Evolutionary conservation across 805 yeast species (phyloP).

Genomic region (Wickerhamomyces tratensis): DNA sequence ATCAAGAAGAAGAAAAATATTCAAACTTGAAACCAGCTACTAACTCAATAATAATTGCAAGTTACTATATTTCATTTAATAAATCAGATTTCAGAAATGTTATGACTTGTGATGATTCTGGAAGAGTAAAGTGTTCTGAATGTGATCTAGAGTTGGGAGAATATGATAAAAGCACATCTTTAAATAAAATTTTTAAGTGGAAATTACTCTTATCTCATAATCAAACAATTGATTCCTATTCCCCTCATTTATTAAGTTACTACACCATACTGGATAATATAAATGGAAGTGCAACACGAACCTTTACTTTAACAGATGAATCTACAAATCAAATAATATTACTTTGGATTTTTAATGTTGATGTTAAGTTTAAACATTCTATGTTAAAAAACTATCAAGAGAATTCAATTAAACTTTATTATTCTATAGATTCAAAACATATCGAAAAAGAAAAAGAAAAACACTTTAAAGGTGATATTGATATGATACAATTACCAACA

Average conservation of each 20-base stretch:
- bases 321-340: conserved; percentile 10
- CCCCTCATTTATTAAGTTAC: conserved; percentile 27
- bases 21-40: conserved; percentile 34
- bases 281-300: conserved; percentile 31
- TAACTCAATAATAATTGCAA: conserved; percentile 41
- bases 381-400: conserved; percentile 5
- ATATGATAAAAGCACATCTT: conserved; percentile 20
- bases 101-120: conserved; percentile 3
- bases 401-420: conserved; percentile 36
- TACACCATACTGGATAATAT: conserved; percentile 31
- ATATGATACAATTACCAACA: conserved; percentile 24
- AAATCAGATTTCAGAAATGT: conserved; percentile 4
- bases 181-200: conserved; percentile 48
- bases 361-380: conserved; percentile 19
- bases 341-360: conserved; percentile 44
- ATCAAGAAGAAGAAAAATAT: conserved; percentile 24
- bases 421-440: conserved; percentile 21
- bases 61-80: conserved; percentile 34
- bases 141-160: conserved; percentile 35
- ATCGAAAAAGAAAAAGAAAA: too few species aligned
- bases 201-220: conserved; percentile 24
- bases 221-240: conserved; percentile 19
- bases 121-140: conserved; percentile 20
- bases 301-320: conserved; percentile 21
- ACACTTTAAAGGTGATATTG: too few species aligned